These are phyloP conservation scores for Pestalotiopsis sp. DNA, from an alignment of 2,329 filamentous ascomycete species.

Conservation along the genomic window DNA sequence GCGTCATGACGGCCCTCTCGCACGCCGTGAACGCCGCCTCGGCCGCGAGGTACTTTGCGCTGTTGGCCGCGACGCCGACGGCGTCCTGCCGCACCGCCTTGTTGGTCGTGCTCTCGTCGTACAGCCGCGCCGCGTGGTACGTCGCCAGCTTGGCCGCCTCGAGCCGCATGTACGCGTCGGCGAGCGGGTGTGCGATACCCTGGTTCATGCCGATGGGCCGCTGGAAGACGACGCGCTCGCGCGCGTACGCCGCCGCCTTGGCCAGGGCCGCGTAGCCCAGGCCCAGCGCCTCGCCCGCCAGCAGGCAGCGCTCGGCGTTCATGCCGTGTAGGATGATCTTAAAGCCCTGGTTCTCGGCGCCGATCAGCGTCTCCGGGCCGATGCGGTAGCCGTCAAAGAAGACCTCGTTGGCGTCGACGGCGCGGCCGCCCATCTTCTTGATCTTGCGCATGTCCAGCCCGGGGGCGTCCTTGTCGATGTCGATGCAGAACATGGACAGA, in stretches of 20 bases:
- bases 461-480: conserved; percentile 64
- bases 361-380: conserved; percentile 66
- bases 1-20: conserved; percentile 61
- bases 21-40: conserved; percentile 67
- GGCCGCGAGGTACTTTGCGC: conserved; percentile 71
- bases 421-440: conserved; percentile 83
- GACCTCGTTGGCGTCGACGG: conserved; percentile 84
- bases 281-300: conserved; percentile 80
- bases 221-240: conserved; percentile 68
- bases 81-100: conserved; percentile 54
- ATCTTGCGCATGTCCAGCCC: conserved; percentile 72
- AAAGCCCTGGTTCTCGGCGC: conserved; percentile 76
- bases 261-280: conserved; percentile 74
- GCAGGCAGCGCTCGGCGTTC: conserved; percentile 76
- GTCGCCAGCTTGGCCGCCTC: conserved; percentile 68
- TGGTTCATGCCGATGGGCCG: conserved; percentile 69
- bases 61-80: conserved; percentile 68
- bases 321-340: conserved; percentile 78
- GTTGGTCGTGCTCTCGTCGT: conserved; percentile 58
- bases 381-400: conserved; percentile 83
- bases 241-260: conserved; percentile 67
- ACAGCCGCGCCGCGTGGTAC: conserved; percentile 67
- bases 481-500: conserved; percentile 80
- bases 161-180: conserved; percentile 66
- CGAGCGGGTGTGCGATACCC: conserved; percentile 66